Conservation (phyloP, 768 basidiomycete genomes). For the Coprinopsis strossmayeri region DNA sequence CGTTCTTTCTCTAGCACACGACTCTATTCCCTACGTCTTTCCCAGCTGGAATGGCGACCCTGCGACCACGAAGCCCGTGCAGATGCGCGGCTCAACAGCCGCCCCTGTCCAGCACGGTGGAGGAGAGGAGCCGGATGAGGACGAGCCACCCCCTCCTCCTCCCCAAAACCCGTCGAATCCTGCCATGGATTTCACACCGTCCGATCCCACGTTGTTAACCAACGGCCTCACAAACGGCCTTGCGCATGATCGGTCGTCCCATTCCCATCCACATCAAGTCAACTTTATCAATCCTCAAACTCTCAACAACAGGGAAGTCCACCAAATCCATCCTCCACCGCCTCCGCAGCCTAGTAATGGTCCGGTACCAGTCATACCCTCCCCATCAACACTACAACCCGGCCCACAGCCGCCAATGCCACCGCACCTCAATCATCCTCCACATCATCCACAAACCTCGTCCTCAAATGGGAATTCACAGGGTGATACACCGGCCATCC, state of each 20-base stretch:
- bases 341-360: constrained; percentile 11
- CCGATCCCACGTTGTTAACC: constrained; percentile 23
- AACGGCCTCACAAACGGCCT: constrained; percentile 21
- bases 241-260: constrained; percentile 14
- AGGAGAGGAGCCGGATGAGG: constrained; percentile 41
- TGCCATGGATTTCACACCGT: constrained; percentile 25
- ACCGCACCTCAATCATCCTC: constrained; percentile 2
- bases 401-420: no score
- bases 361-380: constrained; percentile 1
- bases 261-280: constrained; percentile 20
- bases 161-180: constrained; percentile 16
- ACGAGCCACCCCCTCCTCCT: constrained; percentile 35
- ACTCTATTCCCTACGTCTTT: constrained; percentile 6
- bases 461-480: background rate
- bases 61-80: constrained; percentile 44
- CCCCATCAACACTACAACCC: no score
- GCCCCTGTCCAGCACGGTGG: constrained; percentile 21
- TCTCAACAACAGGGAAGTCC: constrained; percentile 12
- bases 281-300: constrained; percentile 34
- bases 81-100: constrained; percentile 27
- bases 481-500: constrained; percentile 22
- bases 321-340: constrained; percentile 12
- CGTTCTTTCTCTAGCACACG: background rate
- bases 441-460: background rate
- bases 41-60: constrained; percentile 64